Evolutionary conservation across 306 rosid genomes (phyloP), one percentile per base, ranked within the genome.

Genomic region (Senna siamea): DNA sequence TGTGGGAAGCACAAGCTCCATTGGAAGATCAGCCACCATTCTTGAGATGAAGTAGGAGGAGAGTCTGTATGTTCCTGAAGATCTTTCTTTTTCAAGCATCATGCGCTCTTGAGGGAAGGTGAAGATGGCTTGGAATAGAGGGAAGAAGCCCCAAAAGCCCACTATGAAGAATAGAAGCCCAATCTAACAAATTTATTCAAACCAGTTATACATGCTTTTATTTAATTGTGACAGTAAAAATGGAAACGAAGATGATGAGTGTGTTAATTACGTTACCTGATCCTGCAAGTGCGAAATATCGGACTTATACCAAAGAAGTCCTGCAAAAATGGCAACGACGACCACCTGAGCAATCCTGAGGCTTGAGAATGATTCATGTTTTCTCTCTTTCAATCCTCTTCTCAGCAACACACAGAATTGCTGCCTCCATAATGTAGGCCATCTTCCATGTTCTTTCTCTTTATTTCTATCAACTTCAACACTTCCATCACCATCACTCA

Each of bases 311-410:
- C 98, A 89, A 0, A 92, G 73, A 6, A 89, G 80, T 69, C 98
- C 98, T 35, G 84, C n/a, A 9, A 92, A 76, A 28, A 88, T 0
- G 22, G 98, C 53, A 14, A 82, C 82, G 5, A 82, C 61, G 8
- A 89, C 52, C 17, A 92, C 85, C 69, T 89, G 88, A 56, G 34
- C 58, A 61, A 92, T 78, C 56, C 75, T 75, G 17, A 87, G 74
- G 46, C 37, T 46, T 38, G 97, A 89, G 74, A 92, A 89, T 4
- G 89, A 67, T 44, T 89, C 84, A 15, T 86, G 76, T 57, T 22
- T 87, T 51, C 90, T 84, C 80, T 92, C 93, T 64, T 85, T 89
- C 20, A 92, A n/a, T 53, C 89, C 93, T 87, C 93, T 87, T 66
- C 81, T 87, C 30, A 86, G 74, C 15, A 92, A 73, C 18, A 87